Conservation (phyloP, 2,329 filamentous ascomycete species). For the Fusarium brachygibbosum region DNA sequence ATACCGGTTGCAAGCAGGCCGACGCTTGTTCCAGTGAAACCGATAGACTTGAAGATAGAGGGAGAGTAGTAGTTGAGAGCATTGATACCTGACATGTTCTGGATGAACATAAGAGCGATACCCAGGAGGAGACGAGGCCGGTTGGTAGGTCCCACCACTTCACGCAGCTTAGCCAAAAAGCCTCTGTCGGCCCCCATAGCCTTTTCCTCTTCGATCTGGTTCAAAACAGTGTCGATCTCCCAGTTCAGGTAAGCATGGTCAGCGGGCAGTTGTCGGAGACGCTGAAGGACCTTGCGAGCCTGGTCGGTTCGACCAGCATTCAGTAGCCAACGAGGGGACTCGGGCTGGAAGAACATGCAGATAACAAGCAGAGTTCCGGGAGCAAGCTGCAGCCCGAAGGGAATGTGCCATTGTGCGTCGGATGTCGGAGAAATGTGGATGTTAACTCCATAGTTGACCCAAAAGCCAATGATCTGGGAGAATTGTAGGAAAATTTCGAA, state of each 20-base stretch:
- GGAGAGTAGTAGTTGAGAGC: slow-evolving; percentile 21
- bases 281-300: slow-evolving; percentile 7
- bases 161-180: background rate
- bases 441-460: slow-evolving; percentile 7
- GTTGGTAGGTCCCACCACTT: slow-evolving; percentile 1
- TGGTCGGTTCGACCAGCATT: background rate
- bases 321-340: slow-evolving; percentile 7
- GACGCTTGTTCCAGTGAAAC: slow-evolving; percentile 25
- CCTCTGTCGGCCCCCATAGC: background rate
- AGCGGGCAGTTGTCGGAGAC: slow-evolving; percentile 2
- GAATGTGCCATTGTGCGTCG: slow-evolving; percentile 8
- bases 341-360: slow-evolving; percentile 8
- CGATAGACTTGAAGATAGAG: slow-evolving; percentile 32
- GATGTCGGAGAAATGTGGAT: slow-evolving; percentile 2
- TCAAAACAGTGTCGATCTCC: slow-evolving; percentile 3
- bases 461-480: slow-evolving; percentile 24
- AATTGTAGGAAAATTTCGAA: slow-evolving; percentile 29
- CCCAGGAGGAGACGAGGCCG: slow-evolving; percentile 9
- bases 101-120: slow-evolving; percentile 12
- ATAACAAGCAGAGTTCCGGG: slow-evolving; percentile 4
- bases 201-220: slow-evolving; percentile 8
- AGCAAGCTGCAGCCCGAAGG: slow-evolving; percentile 2
- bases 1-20: slow-evolving; percentile 10
- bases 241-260: slow-evolving; percentile 6
- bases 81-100: slow-evolving; percentile 20